Evolutionary conservation across 2,329 filamentous ascomycete species (phyloP), one percentile per base, ranked within the genome.

Genomic region (Fusarium sp.): DNA sequence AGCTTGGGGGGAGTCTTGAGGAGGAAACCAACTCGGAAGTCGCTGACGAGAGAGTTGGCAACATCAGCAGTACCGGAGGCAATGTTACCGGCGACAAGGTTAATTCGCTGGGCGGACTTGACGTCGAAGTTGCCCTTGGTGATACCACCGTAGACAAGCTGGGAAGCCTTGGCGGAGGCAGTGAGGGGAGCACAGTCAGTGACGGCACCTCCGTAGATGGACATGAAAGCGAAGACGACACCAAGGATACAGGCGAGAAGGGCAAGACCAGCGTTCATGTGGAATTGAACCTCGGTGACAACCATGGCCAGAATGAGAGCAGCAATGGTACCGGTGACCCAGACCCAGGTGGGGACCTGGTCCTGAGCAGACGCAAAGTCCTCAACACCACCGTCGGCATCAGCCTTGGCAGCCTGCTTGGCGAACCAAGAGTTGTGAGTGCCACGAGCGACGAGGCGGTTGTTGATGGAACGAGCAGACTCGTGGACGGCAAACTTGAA

Each of bases 21-120:
- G 7, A 92, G 82, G 82, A 91, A 92, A 7, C 90, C 90, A 42
- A 89, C 88, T 34, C 89, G 85, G 84, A 92, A 91, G 74, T 92
- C 90, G 58, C 83, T 83, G 37, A 87, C 85, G 18, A 91, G 80
- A 54, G 85, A 81, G 40, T 81, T 84, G 46, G 86, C 80, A 9
- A 87, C 85, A 18, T 86, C 83, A 6, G 87, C 86, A n/a, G 84
- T 85, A 59, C 86, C 86, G 0, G 84, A 84, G 10, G 86, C 86
- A 42, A 88, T 82, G 73, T 82, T 82, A 69, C 90, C 90, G 44
- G 89, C 89, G 32, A 91, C 84, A 30, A 92, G 79, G 81, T 92
- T 92, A 79, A 92, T 84, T 53, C 84, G 82, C 79, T 91, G 90
- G 2, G 89, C 88, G 18, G 86, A 78, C 9, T 79, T 71, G 58